Evolutionary conservation across 139 green algal genomes (phyloP).

Genomic region (Klebsormidium nitens): DNA sequence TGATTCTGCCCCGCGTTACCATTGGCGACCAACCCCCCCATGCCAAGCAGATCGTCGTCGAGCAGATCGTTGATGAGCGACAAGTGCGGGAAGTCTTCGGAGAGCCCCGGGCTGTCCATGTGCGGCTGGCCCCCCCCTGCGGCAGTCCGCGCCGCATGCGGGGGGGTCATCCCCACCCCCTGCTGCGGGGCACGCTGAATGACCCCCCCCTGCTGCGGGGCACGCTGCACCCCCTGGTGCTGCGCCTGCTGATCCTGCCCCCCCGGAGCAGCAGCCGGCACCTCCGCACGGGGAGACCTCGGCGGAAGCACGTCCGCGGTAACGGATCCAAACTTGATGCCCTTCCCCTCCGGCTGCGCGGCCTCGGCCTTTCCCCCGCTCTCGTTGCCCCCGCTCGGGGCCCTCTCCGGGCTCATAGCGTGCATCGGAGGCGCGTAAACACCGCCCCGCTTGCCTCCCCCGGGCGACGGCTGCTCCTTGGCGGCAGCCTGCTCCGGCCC

Average conservation of each 20-base stretch:
- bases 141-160: background rate
- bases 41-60: constrained; percentile 33
- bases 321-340: constrained; percentile 14
- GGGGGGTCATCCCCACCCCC: background rate
- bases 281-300: background rate
- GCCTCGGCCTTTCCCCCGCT: no score
- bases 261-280: background rate
- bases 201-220: background rate
- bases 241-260: background rate
- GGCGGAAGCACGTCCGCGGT: constrained; percentile 7
- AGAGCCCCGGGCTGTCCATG: constrained; percentile 5
- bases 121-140: background rate
- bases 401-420: no score
- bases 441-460: no score
- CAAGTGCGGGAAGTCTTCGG: constrained; percentile 31
- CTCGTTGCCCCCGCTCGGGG: no score
- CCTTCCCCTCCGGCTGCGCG: no score
- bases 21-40: no score
- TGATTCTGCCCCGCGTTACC: no score
- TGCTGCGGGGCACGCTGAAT: background rate
- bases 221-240: background rate
- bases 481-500: no score
- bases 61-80: constrained; percentile 37
- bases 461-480: no score
- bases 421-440: no score